phyloP scores from a whole-genome alignment of 2,329 filamentous ascomycete species.

The Lasiodiplodia sp. region DNA sequence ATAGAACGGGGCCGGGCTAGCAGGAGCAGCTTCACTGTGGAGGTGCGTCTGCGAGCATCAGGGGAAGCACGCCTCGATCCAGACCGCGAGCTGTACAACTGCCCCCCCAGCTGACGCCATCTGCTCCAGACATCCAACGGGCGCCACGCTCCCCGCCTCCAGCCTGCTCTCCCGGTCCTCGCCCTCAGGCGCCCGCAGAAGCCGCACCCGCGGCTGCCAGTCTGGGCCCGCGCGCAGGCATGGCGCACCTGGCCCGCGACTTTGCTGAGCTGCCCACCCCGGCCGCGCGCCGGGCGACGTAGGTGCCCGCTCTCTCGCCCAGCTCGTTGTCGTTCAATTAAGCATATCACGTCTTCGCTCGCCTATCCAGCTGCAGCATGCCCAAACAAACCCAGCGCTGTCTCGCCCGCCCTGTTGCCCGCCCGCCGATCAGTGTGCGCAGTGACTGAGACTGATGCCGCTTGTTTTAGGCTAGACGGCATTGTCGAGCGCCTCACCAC shows the following conservation, averaged over 20 bases:
- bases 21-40: constrained; percentile 12
- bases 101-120: background rate
- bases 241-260: constrained; percentile 26
- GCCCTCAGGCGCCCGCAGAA: background rate
- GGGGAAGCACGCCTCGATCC: constrained; percentile 18
- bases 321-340: constrained; percentile 20
- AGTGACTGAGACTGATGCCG: constrained; percentile 5
- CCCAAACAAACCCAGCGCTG: constrained; percentile 5
- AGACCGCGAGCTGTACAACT: constrained; percentile 21
- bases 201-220: background rate
- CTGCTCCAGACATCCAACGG: constrained; percentile 5
- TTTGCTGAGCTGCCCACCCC: constrained; percentile 26
- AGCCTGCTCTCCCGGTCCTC: constrained; percentile 3
- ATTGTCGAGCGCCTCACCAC: constrained; percentile 39
- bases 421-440: background rate
- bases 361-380: constrained; percentile 21
- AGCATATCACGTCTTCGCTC: constrained; percentile 25
- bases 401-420: constrained; percentile 8
- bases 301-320: constrained; percentile 11
- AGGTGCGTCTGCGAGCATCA: constrained; percentile 22
- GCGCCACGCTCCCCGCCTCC: constrained; percentile 9
- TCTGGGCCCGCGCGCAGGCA: constrained; percentile 24
- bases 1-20: constrained; percentile 25
- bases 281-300: constrained; percentile 28
- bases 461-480: constrained; percentile 36